These are phyloP conservation scores for Allium cepa DNA, from an alignment of 106 monocot species.

Conservation along the genomic window DNA sequence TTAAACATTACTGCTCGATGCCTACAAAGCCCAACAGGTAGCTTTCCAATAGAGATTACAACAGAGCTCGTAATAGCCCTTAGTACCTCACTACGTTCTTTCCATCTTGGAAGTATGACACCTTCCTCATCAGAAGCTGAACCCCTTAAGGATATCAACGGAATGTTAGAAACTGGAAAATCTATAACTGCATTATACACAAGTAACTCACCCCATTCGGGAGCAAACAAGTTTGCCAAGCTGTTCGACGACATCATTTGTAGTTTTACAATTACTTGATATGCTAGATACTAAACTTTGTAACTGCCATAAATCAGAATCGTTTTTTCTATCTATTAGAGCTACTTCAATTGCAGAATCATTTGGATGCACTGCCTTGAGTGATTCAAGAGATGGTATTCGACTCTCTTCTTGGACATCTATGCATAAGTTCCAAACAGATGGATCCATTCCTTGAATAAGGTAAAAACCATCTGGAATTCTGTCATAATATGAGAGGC, in stretches of 20 bases:
- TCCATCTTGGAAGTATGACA: slow-evolving; percentile 47
- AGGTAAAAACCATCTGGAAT: slow-evolving; percentile 94
- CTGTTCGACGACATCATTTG: slow-evolving; percentile 68
- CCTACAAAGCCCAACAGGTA: slow-evolving; percentile 78
- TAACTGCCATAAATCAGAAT: slow-evolving; percentile 57
- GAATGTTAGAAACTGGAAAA: slow-evolving; percentile 15
- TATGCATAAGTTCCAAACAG: slow-evolving; percentile 87
- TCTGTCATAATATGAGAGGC: slow-evolving; percentile 71
- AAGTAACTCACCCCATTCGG: slow-evolving; percentile 64
- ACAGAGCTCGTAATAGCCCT: slow-evolving; percentile 49
- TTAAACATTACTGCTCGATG: slow-evolving; percentile 89
- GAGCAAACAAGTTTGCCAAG: slow-evolving; percentile 79
- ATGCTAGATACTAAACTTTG: slow-evolving; percentile 37
- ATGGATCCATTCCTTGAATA: slow-evolving; percentile 94
- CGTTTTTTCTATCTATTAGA: slow-evolving; percentile 55
- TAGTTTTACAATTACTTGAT: slow-evolving; percentile 42
- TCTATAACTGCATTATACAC: neutral
- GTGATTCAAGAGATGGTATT: slow-evolving; percentile 72
- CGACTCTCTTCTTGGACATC: slow-evolving; percentile 70
- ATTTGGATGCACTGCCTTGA: slow-evolving; percentile 41
- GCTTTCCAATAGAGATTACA: slow-evolving; percentile 67
- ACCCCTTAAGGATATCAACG: slow-evolving; percentile 47
- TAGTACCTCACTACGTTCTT: slow-evolving; percentile 36
- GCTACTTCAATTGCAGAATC: slow-evolving; percentile 74
- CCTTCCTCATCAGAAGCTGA: slow-evolving; percentile 58